Percentiles rank a stretch among this genome's conserved stretches.
Conservation (phyloP, 805 yeast genomes). For the Candida quercuum region DNA sequence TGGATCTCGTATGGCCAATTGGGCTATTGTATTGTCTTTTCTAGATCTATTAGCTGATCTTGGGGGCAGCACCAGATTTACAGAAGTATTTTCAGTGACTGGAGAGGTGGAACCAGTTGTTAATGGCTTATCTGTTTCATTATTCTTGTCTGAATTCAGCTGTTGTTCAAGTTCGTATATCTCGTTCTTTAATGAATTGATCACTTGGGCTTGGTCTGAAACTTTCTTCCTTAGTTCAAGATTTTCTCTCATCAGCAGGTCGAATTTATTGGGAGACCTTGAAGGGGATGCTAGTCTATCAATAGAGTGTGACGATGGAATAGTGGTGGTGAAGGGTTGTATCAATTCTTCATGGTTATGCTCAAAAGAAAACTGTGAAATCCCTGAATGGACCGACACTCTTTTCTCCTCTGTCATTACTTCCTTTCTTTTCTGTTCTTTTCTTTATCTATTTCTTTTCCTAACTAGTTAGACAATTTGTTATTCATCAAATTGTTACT, state of each 20-base stretch:
- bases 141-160: conserved; percentile 6
- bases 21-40: conserved; percentile 6
- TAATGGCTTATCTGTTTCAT: too few species aligned
- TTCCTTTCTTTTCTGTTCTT: too few species aligned
- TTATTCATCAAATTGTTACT: too few species aligned
- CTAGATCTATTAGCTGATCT: conserved; percentile 33
- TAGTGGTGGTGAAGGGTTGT: neutral
- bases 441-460: too few species aligned
- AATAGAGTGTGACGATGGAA: conserved; percentile 1
- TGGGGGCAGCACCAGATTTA: conserved; percentile 27
- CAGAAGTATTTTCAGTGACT: conserved; percentile 1
- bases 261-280: conserved; percentile 5
- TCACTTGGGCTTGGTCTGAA: conserved; percentile 12
- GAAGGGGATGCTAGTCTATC: conserved; percentile 10
- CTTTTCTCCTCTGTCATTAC: conserved; percentile 9
- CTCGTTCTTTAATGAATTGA: conserved; percentile 12
- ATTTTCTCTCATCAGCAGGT: conserved; percentile 10
- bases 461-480: too few species aligned
- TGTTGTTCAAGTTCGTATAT: conserved; percentile 9
- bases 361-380: conserved; percentile 18
- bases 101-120: neutral
- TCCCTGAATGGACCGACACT: conserved; percentile 10
- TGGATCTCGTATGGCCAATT: too few species aligned
- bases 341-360: conserved; percentile 6
- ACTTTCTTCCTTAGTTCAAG: conserved; percentile 14